Conservation (phyloP, 2,329 filamentous ascomycete genomes). For the Trichoderma breve region DNA sequence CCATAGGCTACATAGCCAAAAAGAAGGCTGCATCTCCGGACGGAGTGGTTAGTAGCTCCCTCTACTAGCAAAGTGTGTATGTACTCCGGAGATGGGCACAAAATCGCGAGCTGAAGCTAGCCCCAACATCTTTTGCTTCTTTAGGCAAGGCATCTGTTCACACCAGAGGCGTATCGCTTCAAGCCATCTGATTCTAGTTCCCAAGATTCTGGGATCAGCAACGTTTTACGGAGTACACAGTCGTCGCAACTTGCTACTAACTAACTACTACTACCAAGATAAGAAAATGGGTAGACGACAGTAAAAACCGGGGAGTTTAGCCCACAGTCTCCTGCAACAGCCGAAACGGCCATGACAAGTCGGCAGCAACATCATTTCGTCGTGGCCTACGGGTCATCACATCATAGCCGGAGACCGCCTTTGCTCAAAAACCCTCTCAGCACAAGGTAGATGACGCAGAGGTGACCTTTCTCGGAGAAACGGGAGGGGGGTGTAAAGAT, state of each 20-base stretch:
- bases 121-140: neutral
- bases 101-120: neutral
- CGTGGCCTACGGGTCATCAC: neutral
- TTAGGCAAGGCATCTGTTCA: neutral
- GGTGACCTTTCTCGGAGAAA: neutral
- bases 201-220: neutral
- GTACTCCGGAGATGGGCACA: neutral
- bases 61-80: no score
- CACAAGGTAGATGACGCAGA: neutral
- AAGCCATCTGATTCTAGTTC: neutral
- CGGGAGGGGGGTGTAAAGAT: neutral
- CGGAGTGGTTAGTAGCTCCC: no score
- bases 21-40: no score
- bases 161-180: neutral
- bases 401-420: slow-evolving; percentile 3
- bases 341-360: neutral
- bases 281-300: neutral
- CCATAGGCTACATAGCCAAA: no score
- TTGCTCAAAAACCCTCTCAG: neutral
- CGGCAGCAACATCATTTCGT: neutral
- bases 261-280: neutral
- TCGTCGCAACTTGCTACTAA: neutral
- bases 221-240: no score
- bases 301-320: neutral
- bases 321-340: neutral